phyloP scores from a whole-genome alignment of 306 rosid genomes.

The Dryas octopetala region DNA sequence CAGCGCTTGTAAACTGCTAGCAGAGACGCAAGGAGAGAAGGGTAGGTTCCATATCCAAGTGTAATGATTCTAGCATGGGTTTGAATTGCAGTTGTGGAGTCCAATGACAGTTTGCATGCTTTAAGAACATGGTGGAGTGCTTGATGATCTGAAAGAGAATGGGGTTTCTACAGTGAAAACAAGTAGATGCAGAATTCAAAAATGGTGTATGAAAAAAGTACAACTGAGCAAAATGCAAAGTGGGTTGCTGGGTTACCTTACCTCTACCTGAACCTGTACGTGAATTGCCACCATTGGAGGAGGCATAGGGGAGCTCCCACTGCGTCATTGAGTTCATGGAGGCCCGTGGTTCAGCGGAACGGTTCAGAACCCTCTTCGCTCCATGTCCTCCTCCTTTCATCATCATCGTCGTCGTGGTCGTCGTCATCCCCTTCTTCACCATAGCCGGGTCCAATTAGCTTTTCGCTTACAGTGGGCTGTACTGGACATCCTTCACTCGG shows the following conservation, averaged over 20 bases:
- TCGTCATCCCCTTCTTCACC: neutral
- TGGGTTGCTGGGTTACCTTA: neutral
- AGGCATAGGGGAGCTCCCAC: neutral
- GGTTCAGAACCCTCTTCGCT: slow-evolving; percentile 3
- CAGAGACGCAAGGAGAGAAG: slow-evolving; percentile 50
- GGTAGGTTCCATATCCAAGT: slow-evolving; percentile 56
- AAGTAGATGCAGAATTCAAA: no score
- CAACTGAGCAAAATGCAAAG: neutral
- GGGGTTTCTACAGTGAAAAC: no score
- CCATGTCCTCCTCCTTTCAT: neutral
- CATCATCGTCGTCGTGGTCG: neutral
- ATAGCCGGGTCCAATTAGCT: neutral
- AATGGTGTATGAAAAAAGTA: no score
- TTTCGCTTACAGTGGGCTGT: neutral
- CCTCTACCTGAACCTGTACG: no score
- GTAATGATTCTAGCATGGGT: slow-evolving; percentile 47
- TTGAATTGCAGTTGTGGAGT: slow-evolving; percentile 42
- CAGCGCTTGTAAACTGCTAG: slow-evolving; percentile 45
- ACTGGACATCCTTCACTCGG: neutral
- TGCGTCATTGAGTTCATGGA: neutral
- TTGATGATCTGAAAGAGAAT: slow-evolving; percentile 32
- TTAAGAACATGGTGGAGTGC: slow-evolving; percentile 43
- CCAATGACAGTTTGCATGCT: slow-evolving; percentile 34
- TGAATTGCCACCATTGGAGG: neutral
- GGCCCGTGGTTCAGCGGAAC: neutral